Base-by-base conservation (phyloP, 805 yeast genomes). In the Saccharomyces jurei region DNA sequence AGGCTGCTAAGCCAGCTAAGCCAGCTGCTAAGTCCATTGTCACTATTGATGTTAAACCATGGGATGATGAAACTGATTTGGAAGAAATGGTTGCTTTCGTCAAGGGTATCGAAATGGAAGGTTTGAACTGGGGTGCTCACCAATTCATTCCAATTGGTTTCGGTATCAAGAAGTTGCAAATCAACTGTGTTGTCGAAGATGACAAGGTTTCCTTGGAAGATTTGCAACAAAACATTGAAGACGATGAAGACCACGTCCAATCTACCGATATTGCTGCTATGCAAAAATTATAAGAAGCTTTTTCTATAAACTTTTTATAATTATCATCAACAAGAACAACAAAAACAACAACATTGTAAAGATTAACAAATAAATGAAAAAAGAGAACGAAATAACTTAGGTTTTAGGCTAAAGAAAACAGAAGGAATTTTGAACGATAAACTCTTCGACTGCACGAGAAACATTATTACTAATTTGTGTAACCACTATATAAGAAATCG, bases 111-210 rank as follows among this genome's bases (percentile, higher is more conserved):
- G 88, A 83, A 74, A 76, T 76, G 79, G 99, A 94, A 49, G 99
- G 99, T 84, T 85, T 94, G 73, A 77, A 76, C 63, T 94, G 99
- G 99, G 99, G 99, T 88, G 97, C 91, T 71, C 86, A 80, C 83
- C 91, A 86, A 80, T 90, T 84, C 80, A 81, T 94, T 68, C 94
- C 97, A 73, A 95, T 94, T 71, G 99, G 99, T 78, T 94, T 82
- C 86, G 99, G 99, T 85, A 92, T 94, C 83, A 89, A 89, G 87
- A 94, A 94, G 84, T 85, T 94, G 76, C 99, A 94, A 83, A 88
- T 94, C 79, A 92, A 91, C 91, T 78, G 87, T 79, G 99, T 94
- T 74, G 86, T 94, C 67, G 98, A 94, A 84, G 99, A 94, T 78
- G 96, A 82, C 67, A 86, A 85, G 84, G 97, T 94, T 64, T 89